Base-by-base conservation (phyloP, 805 yeast genomes). In the Zygoascus flipseniorum region DNA sequence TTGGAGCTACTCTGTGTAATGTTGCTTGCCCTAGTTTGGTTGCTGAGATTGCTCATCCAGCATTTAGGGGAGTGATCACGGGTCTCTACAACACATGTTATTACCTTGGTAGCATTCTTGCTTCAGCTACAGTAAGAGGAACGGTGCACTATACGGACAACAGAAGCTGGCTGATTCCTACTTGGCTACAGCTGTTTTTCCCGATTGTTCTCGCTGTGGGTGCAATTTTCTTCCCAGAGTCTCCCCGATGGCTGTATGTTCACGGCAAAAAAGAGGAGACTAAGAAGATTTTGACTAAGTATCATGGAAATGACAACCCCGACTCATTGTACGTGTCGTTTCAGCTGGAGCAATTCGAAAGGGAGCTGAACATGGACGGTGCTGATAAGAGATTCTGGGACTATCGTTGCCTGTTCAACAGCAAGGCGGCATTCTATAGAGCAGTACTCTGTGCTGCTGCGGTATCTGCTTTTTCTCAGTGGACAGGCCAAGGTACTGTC, bases 121-220 rank as follows among this genome's bases (percentile, higher is more conserved):
- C 56, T 2, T 39, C 58, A 6, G 54, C 53, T 23, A 44, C 47
- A 4, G 48, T 43, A 4, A n/a, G 54, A 10, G 53, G 54, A 11
- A 43, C 50, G 10, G 16, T 20, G 14, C 23, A 44, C 31, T 48
- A 23, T 19, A 20, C 31, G 10, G 18, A 23, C 26, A 43, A 48
- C 23, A 35, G 47, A 19, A 28, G 52, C 4, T 53, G 55, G 55
- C 28, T 75, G 48, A 58, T 76, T 50, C 79, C 79, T 42, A 79
- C 79, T 8, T 54, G 67, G 41, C 14, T 54, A 14, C 57, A 54
- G 31, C n/a, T 47, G 16, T 23, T 52, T 11, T 52, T 52, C 52
- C 50, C 57, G 4, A n/a, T 26, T 13, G 51, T 76, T 44, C 68
- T 79, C 57, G 69, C 71, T 31, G 47, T 62, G 23, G 74, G 76